Evolutionary conservation across 208 protist species (phyloP).

Genomic region (Herpetomonas tarakana): DNA sequence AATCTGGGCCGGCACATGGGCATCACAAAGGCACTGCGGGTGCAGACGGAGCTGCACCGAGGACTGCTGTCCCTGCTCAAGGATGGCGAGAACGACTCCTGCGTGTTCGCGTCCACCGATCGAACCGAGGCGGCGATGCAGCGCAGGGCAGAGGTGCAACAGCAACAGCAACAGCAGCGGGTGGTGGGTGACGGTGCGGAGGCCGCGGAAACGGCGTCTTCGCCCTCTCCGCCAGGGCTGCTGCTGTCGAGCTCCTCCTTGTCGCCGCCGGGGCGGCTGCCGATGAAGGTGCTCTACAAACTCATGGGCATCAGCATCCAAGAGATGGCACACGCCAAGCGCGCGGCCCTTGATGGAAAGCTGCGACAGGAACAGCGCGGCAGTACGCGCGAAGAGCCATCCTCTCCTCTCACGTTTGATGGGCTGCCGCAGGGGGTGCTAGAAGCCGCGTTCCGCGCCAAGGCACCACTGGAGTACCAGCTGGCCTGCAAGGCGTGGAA

Average conservation of each 20-base stretch:
- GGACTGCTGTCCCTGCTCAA: conserved; percentile 75
- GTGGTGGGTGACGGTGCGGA: neutral
- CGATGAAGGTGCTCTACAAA: conserved; percentile 33
- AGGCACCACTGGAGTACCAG: conserved; percentile 52
- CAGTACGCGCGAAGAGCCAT: no score
- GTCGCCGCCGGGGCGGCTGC: conserved; percentile 20
- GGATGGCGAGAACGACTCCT: conserved; percentile 54
- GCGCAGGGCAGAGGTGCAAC: neutral
- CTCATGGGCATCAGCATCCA: conserved; percentile 42
- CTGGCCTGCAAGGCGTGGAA: conserved; percentile 73
- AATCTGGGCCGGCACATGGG: conserved; percentile 87
- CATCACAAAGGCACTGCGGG: conserved; percentile 79
- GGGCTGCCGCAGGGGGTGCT: conserved; percentile 33
- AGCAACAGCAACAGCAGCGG: neutral
- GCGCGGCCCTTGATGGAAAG: neutral
- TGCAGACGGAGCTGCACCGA: conserved; percentile 76
- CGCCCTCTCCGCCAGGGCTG: conserved; percentile 6
- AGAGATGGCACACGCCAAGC: conserved; percentile 19
- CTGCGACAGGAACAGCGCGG: no score
- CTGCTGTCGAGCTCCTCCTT: neutral
- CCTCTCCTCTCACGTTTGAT: neutral
- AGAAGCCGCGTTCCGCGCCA: conserved; percentile 26
- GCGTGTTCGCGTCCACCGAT: conserved; percentile 62
- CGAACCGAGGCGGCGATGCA: neutral
- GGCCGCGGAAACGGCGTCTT: neutral